Base-by-base conservation (phyloP, 2,329 filamentous ascomycete genomes). In the Madurella fahalii region DNA sequence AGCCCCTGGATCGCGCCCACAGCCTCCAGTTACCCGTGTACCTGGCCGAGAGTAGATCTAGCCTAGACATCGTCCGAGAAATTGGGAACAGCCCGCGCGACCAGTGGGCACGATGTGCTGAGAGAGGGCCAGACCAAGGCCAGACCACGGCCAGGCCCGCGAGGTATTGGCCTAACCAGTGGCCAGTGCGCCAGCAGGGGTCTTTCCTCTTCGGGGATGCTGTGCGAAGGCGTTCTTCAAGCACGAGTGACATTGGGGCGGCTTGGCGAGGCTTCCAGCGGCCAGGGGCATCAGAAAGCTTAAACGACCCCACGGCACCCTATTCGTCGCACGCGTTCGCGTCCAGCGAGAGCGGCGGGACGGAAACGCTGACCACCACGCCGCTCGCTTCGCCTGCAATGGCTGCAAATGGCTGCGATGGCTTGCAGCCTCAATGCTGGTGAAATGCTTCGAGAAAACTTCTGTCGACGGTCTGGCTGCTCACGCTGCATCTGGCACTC, bases 201-300 rank as follows among this genome's bases (percentile, higher is more conserved):
- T 56, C 47, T 50, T 64, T 56, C 62, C 62, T 54, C 42, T 59
- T 64, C 60, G 56, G 62, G 62, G 15, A 53, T 61, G 58, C 62
- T 60, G 53, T 63, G 61, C 62, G 62, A 64, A 57, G 56, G 53
- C 51, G 25, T 55, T 56, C 54, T 58, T 30, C 7, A 47, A 41
- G 39, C 50, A 39, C 37, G 16, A 47, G 30, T 37, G 51, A 58
- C 48, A 56, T 53, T 44, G 37, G 16, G 5, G 9, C 20, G 2
- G 50, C 59, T 61, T 61, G 59, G 59, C 57, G 47, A 56, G 50
- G 58, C 58, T 53, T 50, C 54, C 56, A 57, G 47, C 43, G 39
- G 47, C 30, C 47, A 55, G 49, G 40, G 53, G 52, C 20, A 45
- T 16, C 40, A 39, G 40, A 58, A 58, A 58, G 48, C 56, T 61